Conservation (phyloP, 441 rosid species). For the Corymbia calophylla region DNA sequence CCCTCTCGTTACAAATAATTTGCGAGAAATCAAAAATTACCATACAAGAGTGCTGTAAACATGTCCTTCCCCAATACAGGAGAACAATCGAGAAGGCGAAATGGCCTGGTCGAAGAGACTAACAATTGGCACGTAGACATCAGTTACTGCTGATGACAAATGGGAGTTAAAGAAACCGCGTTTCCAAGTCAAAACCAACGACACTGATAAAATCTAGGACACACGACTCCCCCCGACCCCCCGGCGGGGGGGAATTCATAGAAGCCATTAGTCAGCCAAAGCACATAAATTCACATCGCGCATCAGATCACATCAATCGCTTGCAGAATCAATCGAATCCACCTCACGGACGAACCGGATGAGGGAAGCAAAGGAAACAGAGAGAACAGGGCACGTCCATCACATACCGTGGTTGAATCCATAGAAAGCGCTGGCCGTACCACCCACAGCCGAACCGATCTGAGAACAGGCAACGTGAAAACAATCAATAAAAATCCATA, state of each 20-base stretch:
- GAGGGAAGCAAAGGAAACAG: background rate
- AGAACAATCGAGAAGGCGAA: background rate
- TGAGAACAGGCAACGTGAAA: slow-evolving; percentile 12
- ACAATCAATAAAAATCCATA: background rate
- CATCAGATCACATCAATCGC: background rate
- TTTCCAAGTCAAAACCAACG: background rate
- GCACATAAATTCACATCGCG: background rate
- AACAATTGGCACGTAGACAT: background rate
- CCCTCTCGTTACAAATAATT: background rate
- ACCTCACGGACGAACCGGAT: background rate
- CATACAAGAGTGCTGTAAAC: background rate
- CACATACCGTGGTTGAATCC: slow-evolving; percentile 80
- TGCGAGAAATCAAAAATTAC: background rate
- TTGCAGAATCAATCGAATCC: background rate
- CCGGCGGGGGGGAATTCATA: background rate
- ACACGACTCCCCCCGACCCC: background rate
- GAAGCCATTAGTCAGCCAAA: background rate
- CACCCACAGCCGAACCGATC: slow-evolving; percentile 96
- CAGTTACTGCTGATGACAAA: background rate
- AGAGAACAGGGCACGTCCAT: background rate
- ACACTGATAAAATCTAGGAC: background rate
- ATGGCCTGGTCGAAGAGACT: background rate
- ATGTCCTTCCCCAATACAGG: background rate
- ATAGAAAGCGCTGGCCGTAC: slow-evolving; percentile 79
- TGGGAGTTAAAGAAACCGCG: background rate